Base-by-base conservation (phyloP, 2,329 filamentous ascomycete species). In the Exophiala sp. region DNA sequence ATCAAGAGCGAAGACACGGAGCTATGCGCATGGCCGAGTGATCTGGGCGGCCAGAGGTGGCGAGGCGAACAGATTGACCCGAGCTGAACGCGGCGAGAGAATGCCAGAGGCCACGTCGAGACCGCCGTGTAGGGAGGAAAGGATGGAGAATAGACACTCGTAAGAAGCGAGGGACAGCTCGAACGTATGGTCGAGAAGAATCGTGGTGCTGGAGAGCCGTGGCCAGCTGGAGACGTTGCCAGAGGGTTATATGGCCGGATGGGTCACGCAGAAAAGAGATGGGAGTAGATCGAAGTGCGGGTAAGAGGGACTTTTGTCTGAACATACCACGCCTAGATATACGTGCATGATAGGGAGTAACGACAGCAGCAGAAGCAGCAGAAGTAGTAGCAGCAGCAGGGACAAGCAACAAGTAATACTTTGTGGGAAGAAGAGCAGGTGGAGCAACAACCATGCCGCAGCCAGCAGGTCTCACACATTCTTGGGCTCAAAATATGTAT, bases 1-100 rank as follows among this genome's bases (percentile, higher is more conserved):
- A 55, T 55, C 35, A 50, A 51, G 47, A 43, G 43, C 24, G 38
- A 39, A 32, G 29, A 29, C 39, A 7, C n/a, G 39, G n/a, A 21
- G 27, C 38, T 16, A 23, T 47, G 43, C 22, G 39, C 49, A 52
- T 47, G 40, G 39, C 49, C 16, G 27, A 42, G 16, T 29, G 11
- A 37, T 4, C 23, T 42, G 8, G 29, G 16, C 14, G 22, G 4
- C 32, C 8, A 38, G n/a, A n/a, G n/a, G n/a, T n/a, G n/a, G n/a
- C n/a, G n/a, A n/a, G n/a, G n/a, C n/a, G n/a, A n/a, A n/a, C n/a
- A n/a, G n/a, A n/a, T n/a, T n/a, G n/a, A n/a, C n/a, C n/a, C n/a
- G n/a, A n/a, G n/a, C n/a, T n/a, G n/a, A n/a, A n/a, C n/a, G n/a
- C n/a, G n/a, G n/a, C n/a, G n/a, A n/a, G n/a, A n/a, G n/a, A n/a